Evolutionary conservation across 1,284 basidiomycete species (phyloP), one percentile per base, ranked within the genome.

Genomic region (Tilletiopsis washingtonensis): DNA sequence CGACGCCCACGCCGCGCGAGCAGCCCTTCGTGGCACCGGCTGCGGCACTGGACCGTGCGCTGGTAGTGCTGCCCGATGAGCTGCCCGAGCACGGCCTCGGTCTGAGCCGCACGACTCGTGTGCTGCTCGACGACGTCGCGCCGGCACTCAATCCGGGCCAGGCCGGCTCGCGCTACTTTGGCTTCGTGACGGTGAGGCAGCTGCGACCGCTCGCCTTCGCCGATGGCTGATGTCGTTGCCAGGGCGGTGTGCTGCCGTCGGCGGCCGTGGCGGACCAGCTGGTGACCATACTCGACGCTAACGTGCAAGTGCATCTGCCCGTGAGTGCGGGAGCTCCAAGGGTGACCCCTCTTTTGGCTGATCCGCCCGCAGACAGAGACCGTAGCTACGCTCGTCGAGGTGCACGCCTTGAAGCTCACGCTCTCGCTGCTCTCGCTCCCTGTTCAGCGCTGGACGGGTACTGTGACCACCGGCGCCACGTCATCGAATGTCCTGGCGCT

Each of bases 401-500:
- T 57, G 4, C 63, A 74, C 15, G 66, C 77, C 3, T 63, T 78
- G 14, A 66, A 74, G 40, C 67, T 78, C 61, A 62, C 78, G 2
- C 68, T 78, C 19, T 74, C 77, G 49, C 67, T 80, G 1, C 63
- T 80, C 0, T 46, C 45, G 7, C 70, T 80, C 2, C 57, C 69
- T 1, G 50, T 64, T 3, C 53, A 62, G 0, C 44, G 25, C 1
- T 80, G 75, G 53, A 52, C 54, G n/a, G 75, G 75, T 5, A 77
- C 76, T 0, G 54, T 79, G 15, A 79, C 78, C 1, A 78, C 77
- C 0, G 79, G 79, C 5, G 79, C 78, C 1, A 80, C 78, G 0
- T 71, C 75, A 0, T 71, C 70, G n/a, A 80, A 80, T 56, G 61
- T 79, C 14, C 71, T 79, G 11, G 78, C 77, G 3, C 61, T 80